Evolutionary conservation across 1,139 yeast genomes (phyloP).

Genomic region (Komagataea norvegica): DNA sequence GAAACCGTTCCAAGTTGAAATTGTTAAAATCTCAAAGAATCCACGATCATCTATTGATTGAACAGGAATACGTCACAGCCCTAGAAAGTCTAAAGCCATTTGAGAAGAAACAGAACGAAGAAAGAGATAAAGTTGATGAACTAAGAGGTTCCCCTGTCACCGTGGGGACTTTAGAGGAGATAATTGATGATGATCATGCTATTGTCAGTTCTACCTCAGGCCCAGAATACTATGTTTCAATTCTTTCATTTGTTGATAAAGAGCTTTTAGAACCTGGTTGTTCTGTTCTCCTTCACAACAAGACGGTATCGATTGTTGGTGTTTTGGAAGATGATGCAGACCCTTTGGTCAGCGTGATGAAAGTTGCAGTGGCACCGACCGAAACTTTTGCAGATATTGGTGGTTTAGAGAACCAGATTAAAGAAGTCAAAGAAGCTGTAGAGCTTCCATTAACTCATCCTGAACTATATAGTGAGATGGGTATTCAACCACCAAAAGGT

Average conservation of each 20-base stretch:
- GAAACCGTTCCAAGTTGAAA: conserved; percentile 88
- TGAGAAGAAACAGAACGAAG: conserved; percentile 95
- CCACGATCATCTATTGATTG: conserved; percentile 90
- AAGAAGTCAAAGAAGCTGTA: conserved; percentile 96
- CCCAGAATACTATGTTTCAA: conserved; percentile 94
- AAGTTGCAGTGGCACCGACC: conserved; percentile 94
- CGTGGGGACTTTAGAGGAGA: conserved; percentile 93
- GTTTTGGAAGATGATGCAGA: conserved; percentile 96
- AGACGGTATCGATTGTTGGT: conserved; percentile 91
- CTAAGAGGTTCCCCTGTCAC: conserved; percentile 96
- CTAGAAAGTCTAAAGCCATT: conserved; percentile 95
- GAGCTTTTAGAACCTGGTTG: conserved; percentile 98
- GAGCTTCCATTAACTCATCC: conserved; percentile 98
- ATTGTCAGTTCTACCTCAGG: conserved; percentile 95
- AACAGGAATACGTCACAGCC: conserved; percentile 93
- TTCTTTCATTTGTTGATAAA: conserved; percentile 95
- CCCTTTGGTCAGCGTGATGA: conserved; percentile 97
- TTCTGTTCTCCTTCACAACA: conserved; percentile 91
- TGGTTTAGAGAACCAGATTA: conserved; percentile 92
- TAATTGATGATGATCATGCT: conserved; percentile 97
- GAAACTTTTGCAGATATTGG: conserved; percentile 98
- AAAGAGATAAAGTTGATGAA: conserved; percentile 90
- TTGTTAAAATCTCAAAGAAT: conserved; percentile 90
- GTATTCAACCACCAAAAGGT: conserved; percentile 98
- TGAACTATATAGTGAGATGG: conserved; percentile 97